phyloP scores from a whole-genome alignment of 2,329 filamentous ascomycete species.

The Colletotrichum sp. region DNA sequence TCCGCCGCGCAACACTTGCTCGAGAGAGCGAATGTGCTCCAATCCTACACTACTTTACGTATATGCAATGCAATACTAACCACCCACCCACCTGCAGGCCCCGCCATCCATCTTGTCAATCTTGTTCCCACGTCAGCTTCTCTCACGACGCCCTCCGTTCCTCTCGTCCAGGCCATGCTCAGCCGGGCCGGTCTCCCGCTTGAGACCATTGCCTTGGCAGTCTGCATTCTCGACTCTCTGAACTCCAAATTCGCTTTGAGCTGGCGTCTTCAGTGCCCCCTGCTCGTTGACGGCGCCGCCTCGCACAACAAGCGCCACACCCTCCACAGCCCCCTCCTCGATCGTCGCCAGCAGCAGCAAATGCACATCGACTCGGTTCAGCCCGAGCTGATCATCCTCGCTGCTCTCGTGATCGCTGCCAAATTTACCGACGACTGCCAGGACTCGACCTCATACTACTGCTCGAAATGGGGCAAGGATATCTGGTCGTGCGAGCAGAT shows the following conservation, averaged over 20 bases:
- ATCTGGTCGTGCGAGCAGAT: conserved; percentile 67
- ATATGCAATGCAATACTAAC: conserved; percentile 19
- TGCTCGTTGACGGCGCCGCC: conserved; percentile 34
- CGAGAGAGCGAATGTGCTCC: conserved; percentile 20
- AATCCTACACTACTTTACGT: conserved; percentile 20
- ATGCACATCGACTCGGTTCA: conserved; percentile 65
- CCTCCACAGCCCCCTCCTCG: conserved; percentile 39
- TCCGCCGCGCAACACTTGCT: not conserved
- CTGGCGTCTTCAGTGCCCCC: conserved; percentile 66
- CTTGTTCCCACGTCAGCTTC: conserved; percentile 69
- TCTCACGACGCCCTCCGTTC: conserved; percentile 60
- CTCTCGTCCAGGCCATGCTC: conserved; percentile 65
- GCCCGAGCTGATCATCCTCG: conserved; percentile 68
- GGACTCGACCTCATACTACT: conserved; percentile 58
- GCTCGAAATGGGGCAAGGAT: conserved; percentile 55
- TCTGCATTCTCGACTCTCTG: conserved; percentile 70
- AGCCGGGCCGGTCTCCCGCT: conserved; percentile 61
- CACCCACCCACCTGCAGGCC: conserved; percentile 47
- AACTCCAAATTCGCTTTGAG: conserved; percentile 65
- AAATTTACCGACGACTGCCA: conserved; percentile 70
- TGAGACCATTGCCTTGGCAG: conserved; percentile 67
- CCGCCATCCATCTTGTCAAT: conserved; percentile 69
- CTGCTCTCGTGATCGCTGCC: conserved; percentile 66
- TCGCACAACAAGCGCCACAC: conserved; percentile 50
- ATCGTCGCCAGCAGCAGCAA: conserved; percentile 31